Base-by-base conservation (phyloP, 495 filamentous ascomycete species). In the Lepidopterella palustris region DNA sequence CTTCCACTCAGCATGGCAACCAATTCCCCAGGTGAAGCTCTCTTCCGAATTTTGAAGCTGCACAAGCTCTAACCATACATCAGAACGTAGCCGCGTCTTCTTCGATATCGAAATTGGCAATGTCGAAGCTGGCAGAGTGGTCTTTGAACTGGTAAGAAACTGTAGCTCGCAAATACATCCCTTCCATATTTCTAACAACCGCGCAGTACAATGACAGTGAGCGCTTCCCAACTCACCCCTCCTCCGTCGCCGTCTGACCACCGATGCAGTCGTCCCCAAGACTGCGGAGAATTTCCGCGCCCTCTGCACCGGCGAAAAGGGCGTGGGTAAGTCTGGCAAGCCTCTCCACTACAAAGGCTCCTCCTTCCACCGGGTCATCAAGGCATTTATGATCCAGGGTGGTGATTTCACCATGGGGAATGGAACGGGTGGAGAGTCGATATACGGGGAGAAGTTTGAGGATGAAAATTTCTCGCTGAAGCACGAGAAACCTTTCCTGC, bases 331-430 rank as follows among this genome's bases (percentile, higher is more conserved):
- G 65, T 75, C 82, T 57, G 91, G 91, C 71, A 92, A 95, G 77
- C 87, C 86, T 39, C 79, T 99, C 58, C 87, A 86, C 73, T 99
- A 90, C 86, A 90, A 93, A 76, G 89, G 87, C 69, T 92, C 87
- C 55, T 71, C 60, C 59, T 99, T 99, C 85, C 93, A 99, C 80
- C 88, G 93, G 59, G 84, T 99, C 66, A 99, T 99, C 78, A 95
- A 95, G 74, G 74, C 86, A 61, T 99, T 99, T 81, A 99, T 99
- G 93, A 88, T 97, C 73, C 93, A 99, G 77, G 93, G 93, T 68
- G 93, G 93, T 76, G 93, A 99, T 77, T 99, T 97, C 80, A 99
- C 93, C 60, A 85, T 83, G 60, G 84, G 85, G 72, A 92, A 99
- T 59, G 68, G 93, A 55, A 97, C 95, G 24, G 93, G 93, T 55